Conservation (phyloP, 2,329 filamentous ascomycete species). For the Colletotrichum cordylinicola region DNA sequence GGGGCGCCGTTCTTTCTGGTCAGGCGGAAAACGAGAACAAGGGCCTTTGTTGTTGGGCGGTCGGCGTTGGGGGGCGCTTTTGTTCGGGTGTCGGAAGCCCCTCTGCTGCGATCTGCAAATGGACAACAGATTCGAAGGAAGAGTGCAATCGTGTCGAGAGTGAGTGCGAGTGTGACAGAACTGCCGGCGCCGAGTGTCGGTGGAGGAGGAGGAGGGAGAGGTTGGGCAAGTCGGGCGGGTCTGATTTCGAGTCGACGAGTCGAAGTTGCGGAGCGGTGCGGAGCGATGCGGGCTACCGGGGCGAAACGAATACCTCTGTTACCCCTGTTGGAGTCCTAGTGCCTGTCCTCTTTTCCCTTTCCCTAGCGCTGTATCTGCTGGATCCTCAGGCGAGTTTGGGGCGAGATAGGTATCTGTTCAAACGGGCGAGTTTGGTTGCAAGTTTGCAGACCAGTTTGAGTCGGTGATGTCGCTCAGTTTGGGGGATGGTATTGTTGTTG, state of each 20-base stretch:
- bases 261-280: slow-evolving; percentile 21
- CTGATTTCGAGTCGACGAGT: slow-evolving; percentile 17
- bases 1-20: background rate
- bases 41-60: background rate
- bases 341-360: background rate
- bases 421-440: background rate
- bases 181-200: slow-evolving; percentile 21
- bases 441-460: background rate
- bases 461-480: background rate
- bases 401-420: background rate
- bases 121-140: background rate
- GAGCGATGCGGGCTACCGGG: slow-evolving; percentile 21
- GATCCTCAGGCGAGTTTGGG: background rate
- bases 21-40: background rate
- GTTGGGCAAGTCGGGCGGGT: slow-evolving; percentile 21
- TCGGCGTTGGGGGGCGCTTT: background rate
- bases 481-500: slow-evolving; percentile 10
- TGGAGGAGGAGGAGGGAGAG: slow-evolving; percentile 13
- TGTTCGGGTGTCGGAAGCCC: background rate
- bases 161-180: slow-evolving; percentile 8
- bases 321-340: background rate
- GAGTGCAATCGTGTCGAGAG: background rate
- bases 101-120: background rate
- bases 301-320: slow-evolving; percentile 14
- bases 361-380: background rate